Base-by-base conservation (phyloP, 495 filamentous ascomycete genomes). In the Xylaria acuta region DNA sequence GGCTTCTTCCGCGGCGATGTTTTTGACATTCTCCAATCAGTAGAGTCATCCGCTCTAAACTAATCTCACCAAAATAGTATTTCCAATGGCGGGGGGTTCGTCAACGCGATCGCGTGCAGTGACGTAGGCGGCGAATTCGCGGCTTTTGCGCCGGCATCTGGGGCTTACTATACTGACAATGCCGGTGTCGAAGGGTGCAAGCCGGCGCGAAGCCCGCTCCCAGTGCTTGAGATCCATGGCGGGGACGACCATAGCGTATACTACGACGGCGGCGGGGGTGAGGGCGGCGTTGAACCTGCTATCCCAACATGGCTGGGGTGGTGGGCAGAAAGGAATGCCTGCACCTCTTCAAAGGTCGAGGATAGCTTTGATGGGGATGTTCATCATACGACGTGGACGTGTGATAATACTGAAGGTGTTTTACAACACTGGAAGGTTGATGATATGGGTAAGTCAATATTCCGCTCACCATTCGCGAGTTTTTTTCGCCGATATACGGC, bases 61-160 rank as follows among this genome's bases (percentile, higher is more conserved):
- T 71, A 64, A 71, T 20, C 22, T 16, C 22, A 41, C 1, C 4
- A 68, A 9, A 45, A 30, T 30, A 71, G 88, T 25, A 86, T 88
- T 71, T 88, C 86, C 3, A 89, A 86, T 72, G 88, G 88, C 47
- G 88, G 86, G 5, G 88, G 87, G 3, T 86, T 90, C 72, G 81
- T 84, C 51, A 79, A 80, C 62, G 80, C 83, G 0, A 82, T 90
- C 16, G 87, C 88, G 0, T 89, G 88, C 75, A 84, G 84, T 70
- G 51, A 80, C 6, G 78, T 75, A 6, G 81, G 81, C 22, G 71
- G 64, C 0, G 75, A 79, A 1, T 85, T 87, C 72, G 85, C 85
- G 12, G 85, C 84, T 3, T 86, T 87, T 70, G 83, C 84, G 16
- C 76, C 83, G 0, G 84, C 78, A 1, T 79, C 78, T 2, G 78